A percentile compares a stretch with the other conserved stretches of the same genome.
Evolutionary conservation across 257 asterid species (phyloP).

Genomic region (Lavandula angustifolia): DNA sequence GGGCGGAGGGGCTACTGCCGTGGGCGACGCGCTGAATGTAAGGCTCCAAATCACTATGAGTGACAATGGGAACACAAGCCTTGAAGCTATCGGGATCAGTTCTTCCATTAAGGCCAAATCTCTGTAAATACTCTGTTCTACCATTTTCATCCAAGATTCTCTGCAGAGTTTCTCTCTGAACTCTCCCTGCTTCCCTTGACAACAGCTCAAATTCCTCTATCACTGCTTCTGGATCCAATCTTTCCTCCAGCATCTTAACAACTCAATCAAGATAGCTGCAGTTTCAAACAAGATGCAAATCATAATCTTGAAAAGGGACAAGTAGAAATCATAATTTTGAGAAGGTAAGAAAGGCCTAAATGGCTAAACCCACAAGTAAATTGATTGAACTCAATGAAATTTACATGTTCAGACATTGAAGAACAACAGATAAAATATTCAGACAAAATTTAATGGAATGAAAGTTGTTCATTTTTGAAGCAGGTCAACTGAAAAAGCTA

Average conservation of each 20-base stretch:
- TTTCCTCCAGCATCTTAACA: slow-evolving; percentile 55
- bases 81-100: slow-evolving; percentile 65
- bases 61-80: slow-evolving; percentile 66
- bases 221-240: slow-evolving; percentile 61
- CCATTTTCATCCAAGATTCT: slow-evolving; percentile 81
- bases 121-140: slow-evolving; percentile 66
- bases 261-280: slow-evolving; percentile 30
- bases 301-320: slow-evolving; percentile 10
- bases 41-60: slow-evolving; percentile 78
- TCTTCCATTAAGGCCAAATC: slow-evolving; percentile 74
- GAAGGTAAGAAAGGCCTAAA: not conserved
- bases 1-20: slow-evolving; percentile 57
- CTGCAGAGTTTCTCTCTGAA: slow-evolving; percentile 72
- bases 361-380: not conserved
- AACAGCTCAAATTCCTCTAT: slow-evolving; percentile 73
- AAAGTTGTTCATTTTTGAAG: slow-evolving; percentile 33
- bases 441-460: slow-evolving; percentile 31
- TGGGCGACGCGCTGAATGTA: slow-evolving; percentile 74
- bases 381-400: not conserved
- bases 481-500: slow-evolving; percentile 36
- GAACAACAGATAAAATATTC: slow-evolving; percentile 15
- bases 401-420: not conserved
- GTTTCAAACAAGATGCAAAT: not conserved
- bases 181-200: slow-evolving; percentile 64
- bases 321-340: not conserved